phyloP scores from a whole-genome alignment of 2,329 filamentous ascomycete species.

The Epichloe sibirici region DNA sequence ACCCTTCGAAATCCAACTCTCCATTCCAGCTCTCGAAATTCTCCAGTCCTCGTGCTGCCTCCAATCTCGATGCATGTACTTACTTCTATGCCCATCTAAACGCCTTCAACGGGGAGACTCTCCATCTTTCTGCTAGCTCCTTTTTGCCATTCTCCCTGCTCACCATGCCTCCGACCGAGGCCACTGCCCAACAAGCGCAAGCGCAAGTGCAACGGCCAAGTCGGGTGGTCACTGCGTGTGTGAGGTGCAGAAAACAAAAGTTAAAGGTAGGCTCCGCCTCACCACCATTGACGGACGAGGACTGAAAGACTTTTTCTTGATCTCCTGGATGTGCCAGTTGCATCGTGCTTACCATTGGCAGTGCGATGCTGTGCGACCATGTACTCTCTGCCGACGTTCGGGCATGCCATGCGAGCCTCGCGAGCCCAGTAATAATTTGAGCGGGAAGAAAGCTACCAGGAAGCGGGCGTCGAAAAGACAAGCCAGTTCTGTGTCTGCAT shows the following conservation, averaged over 20 bases:
- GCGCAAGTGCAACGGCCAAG: not conserved
- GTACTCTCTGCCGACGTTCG: conserved; percentile 2
- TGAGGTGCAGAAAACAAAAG: conserved; percentile 4
- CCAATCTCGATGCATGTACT: not conserved
- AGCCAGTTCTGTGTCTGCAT: not conserved
- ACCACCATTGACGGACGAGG: not conserved
- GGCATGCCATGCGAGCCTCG: conserved; percentile 2
- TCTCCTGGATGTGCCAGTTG: not conserved
- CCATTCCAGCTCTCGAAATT: too few relatives aligned
- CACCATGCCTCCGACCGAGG: conserved; percentile 1
- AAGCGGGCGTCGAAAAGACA: not conserved
- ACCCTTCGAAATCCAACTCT: too few relatives aligned
- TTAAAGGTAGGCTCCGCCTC: conserved; percentile 1
- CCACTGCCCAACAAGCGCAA: not conserved
- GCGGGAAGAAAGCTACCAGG: not conserved
- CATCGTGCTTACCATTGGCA: not conserved
- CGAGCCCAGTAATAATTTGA: not conserved
- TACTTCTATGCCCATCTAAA: not conserved
- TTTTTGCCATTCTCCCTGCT: too few relatives aligned
- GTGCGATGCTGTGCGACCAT: conserved; percentile 3
- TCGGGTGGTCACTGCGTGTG: conserved; percentile 2
- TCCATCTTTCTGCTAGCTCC: too few relatives aligned
- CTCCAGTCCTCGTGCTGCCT: too few relatives aligned
- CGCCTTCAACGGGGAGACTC: not conserved
- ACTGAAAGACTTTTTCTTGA: not conserved